phyloP scores from a whole-genome alignment of 345 rosid species.

The Trapa incisa region DNA sequence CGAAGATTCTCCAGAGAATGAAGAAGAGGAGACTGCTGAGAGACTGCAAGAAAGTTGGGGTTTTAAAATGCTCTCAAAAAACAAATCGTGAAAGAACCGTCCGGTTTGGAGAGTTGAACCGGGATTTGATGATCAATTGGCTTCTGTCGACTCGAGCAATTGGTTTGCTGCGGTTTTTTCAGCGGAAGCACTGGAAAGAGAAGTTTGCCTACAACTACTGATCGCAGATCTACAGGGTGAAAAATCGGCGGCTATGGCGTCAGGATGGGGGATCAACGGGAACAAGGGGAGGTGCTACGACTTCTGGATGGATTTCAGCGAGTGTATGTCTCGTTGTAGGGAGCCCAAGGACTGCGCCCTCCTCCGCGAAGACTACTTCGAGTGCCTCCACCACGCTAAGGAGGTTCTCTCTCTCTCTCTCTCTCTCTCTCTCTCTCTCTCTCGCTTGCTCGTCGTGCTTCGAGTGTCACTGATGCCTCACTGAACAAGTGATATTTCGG shows the following conservation, averaged over 20 bases:
- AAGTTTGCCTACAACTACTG: too few species aligned
- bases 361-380: constrained; percentile 90
- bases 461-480: not conserved
- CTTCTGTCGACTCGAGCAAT: too few species aligned
- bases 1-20: not conserved
- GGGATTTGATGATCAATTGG: too few species aligned
- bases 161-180: too few species aligned
- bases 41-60: not conserved
- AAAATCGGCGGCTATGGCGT: constrained; percentile 39
- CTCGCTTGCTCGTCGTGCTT: not conserved
- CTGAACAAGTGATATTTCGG: not conserved
- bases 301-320: constrained; percentile 86
- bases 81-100: too few species aligned
- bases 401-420: constrained; percentile 38
- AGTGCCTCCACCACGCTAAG: constrained; percentile 98
- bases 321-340: constrained; percentile 86
- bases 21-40: not conserved
- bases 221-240: not conserved
- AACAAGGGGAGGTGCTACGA: constrained; percentile 93
- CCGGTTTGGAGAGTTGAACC: too few species aligned
- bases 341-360: constrained; percentile 89
- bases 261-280: constrained; percentile 96
- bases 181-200: too few species aligned
- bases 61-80: not conserved
- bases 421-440: constrained; percentile 4